A percentile compares a stretch with the other conserved stretches of the same genome.
These are phyloP conservation scores for Sanghuangporus sanghuang DNA, from an alignment of 1,284 basidiomycete genomes.

Conservation along the genomic window DNA sequence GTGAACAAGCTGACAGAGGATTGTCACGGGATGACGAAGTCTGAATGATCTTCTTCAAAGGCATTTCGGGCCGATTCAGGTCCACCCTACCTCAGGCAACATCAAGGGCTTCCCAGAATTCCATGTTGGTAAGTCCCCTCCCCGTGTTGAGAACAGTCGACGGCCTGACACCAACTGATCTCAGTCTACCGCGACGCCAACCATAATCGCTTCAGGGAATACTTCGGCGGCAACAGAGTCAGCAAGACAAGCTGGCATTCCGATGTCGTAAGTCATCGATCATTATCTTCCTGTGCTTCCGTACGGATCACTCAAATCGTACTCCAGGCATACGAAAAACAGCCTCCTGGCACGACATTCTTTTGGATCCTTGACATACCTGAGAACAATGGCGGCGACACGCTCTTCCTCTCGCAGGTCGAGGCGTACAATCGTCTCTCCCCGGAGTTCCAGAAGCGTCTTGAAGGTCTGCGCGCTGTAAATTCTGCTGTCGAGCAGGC, in stretches of 20 bases:
- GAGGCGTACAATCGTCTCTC: slow-evolving; percentile 69
- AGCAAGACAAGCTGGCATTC: slow-evolving; percentile 40
- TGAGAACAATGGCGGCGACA: slow-evolving; percentile 45
- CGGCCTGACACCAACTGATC: too few species aligned
- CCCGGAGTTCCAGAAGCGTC: slow-evolving; percentile 56
- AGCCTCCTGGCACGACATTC: slow-evolving; percentile 55
- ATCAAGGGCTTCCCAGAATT: slow-evolving; percentile 47
- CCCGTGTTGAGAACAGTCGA: not conserved
- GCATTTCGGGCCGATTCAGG: slow-evolving; percentile 55
- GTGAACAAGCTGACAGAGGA: slow-evolving; percentile 19
- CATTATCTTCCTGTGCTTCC: not conserved
- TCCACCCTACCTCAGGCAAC: slow-evolving; percentile 50
- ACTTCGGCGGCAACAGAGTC: slow-evolving; percentile 27
- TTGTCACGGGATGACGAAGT: not conserved
- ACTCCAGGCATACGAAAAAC: slow-evolving; percentile 48
- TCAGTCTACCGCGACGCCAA: slow-evolving; percentile 38
- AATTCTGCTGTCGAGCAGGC: slow-evolving; percentile 64
- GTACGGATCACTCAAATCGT: not conserved
- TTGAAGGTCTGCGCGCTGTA: slow-evolving; percentile 58
- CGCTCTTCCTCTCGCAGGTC: slow-evolving; percentile 54
- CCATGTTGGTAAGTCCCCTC: slow-evolving; percentile 35
- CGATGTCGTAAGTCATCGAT: slow-evolving; percentile 31
- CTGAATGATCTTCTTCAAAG: slow-evolving; percentile 19
- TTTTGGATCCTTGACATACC: slow-evolving; percentile 51
- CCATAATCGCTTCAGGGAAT: slow-evolving; percentile 29